Evolutionary conservation across 164 flowering plant species (phyloP).

Genomic region (Dillenia suffruticosa): DNA sequence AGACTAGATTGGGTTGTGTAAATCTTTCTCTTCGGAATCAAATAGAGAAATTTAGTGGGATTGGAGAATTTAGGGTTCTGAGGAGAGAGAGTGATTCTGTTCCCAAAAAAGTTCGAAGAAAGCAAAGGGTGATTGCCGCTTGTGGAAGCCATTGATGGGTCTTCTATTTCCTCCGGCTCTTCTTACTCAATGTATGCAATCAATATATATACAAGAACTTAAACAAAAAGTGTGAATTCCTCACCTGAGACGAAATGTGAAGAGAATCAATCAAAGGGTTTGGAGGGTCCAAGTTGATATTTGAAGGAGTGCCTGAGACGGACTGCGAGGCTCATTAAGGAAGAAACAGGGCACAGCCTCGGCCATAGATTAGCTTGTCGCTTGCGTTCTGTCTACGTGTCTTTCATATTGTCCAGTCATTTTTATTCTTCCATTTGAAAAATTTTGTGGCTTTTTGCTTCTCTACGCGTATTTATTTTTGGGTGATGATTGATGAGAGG

Average conservation of each 20-base stretch:
- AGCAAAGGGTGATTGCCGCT: conserved; percentile 32
- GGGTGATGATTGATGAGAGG: too few relatives aligned
- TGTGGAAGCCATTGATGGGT: conserved; percentile 22
- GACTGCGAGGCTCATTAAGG: too few relatives aligned
- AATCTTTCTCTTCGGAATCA: conserved; percentile 18
- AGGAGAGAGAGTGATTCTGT: conserved; percentile 36
- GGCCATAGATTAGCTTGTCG: too few relatives aligned
- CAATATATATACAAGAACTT: not conserved
- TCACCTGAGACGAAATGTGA: too few relatives aligned
- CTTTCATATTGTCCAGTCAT: conserved; percentile 16
- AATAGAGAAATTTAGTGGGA: conserved; percentile 6
- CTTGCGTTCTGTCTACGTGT: conserved; percentile 25
- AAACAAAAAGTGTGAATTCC: too few relatives aligned
- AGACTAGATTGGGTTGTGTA: conserved; percentile 19
- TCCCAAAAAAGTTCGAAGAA: conserved; percentile 52
- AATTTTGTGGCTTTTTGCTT: not conserved
- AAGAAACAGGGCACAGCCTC: too few relatives aligned
- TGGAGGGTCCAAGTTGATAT: too few relatives aligned
- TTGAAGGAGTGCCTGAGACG: too few relatives aligned
- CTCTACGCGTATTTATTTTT: too few relatives aligned
- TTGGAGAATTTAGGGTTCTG: conserved; percentile 52
- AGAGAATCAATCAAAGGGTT: too few relatives aligned
- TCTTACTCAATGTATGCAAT: not conserved
- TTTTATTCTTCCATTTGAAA: not conserved
- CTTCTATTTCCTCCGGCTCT: not conserved